Percentiles rank a stretch among this genome's conserved stretches.
Evolutionary conservation across 768 basidiomycete species (phyloP).

Genomic region (Rhizopogon rudus): DNA sequence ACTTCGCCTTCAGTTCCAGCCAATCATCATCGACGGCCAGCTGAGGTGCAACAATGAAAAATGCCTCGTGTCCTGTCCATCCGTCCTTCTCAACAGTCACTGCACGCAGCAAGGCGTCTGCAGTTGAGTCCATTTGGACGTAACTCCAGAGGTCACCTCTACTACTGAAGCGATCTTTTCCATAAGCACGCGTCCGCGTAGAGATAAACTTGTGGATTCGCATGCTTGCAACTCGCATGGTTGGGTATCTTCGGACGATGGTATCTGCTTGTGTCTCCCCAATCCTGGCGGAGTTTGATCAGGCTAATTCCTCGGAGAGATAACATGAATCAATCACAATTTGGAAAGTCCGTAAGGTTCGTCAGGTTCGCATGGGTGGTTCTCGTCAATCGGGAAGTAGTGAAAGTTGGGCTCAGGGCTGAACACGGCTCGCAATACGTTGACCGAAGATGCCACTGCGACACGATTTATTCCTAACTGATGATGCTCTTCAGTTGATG

Average conservation of each 20-base stretch:
- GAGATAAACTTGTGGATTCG: constrained; percentile 55
- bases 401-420: constrained; percentile 39
- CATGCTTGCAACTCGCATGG: constrained; percentile 62
- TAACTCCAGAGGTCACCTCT: constrained; percentile 64
- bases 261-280: constrained; percentile 65
- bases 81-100: constrained; percentile 37
- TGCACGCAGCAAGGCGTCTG: constrained; percentile 61
- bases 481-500: background rate
- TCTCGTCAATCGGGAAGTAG: constrained; percentile 66
- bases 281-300: constrained; percentile 34
- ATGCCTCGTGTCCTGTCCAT: constrained; percentile 62
- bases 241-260: constrained; percentile 56
- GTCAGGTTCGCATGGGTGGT: constrained; percentile 56
- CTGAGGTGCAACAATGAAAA: constrained; percentile 62
- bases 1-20: constrained; percentile 37
- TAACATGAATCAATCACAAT: constrained; percentile 33
- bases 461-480: constrained; percentile 56
- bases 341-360: constrained; percentile 72
- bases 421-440: constrained; percentile 50
- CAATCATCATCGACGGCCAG: constrained; percentile 42
- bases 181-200: constrained; percentile 26
- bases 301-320: constrained; percentile 1
- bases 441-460: constrained; percentile 62
- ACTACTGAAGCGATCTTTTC: constrained; percentile 19
- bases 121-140: constrained; percentile 59